A percentile compares a stretch with the other conserved stretches of the same genome.
Evolutionary conservation across 805 yeast genomes (phyloP).

Genomic region (Starmera dryadoides): DNA sequence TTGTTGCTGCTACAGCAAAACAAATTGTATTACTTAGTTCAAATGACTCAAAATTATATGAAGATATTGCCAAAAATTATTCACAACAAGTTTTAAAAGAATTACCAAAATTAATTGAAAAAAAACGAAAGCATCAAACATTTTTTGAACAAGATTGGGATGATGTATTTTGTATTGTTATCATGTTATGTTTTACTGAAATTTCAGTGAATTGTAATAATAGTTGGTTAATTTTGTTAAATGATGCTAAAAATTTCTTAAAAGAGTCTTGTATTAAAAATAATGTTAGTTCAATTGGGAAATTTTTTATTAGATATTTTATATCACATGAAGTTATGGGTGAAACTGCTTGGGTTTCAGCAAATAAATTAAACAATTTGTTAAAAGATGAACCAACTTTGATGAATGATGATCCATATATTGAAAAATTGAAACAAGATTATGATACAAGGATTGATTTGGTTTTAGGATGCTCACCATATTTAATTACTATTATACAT

Average conservation of each 20-base stretch:
- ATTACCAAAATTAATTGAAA: conserved; percentile 23
- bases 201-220: conserved; percentile 33
- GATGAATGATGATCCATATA: conserved; percentile 24
- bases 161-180: conserved; percentile 30
- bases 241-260: conserved; percentile 30
- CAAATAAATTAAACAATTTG: conserved; percentile 3
- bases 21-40: conserved; percentile 25
- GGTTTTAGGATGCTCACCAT: conserved; percentile 34
- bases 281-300: conserved; percentile 24
- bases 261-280: conserved; percentile 19
- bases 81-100: conserved; percentile 22
- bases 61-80: conserved; percentile 21
- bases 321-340: conserved; percentile 37
- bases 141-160: conserved; percentile 27
- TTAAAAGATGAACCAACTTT: too few relatives aligned
- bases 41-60: conserved; percentile 16
- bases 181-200: conserved; percentile 33
- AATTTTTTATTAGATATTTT: conserved; percentile 31
- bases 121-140: conserved; percentile 13
- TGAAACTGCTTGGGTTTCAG: conserved; percentile 31
- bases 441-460: conserved; percentile 28
- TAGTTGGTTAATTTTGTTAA: conserved; percentile 30
- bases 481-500: conserved; percentile 28
- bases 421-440: conserved; percentile 25
- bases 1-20: conserved; percentile 30